These are phyloP conservation scores for Eimeria necatrix DNA, from an alignment of 169 alveolate genomes.

Conservation along the genomic window DNA sequence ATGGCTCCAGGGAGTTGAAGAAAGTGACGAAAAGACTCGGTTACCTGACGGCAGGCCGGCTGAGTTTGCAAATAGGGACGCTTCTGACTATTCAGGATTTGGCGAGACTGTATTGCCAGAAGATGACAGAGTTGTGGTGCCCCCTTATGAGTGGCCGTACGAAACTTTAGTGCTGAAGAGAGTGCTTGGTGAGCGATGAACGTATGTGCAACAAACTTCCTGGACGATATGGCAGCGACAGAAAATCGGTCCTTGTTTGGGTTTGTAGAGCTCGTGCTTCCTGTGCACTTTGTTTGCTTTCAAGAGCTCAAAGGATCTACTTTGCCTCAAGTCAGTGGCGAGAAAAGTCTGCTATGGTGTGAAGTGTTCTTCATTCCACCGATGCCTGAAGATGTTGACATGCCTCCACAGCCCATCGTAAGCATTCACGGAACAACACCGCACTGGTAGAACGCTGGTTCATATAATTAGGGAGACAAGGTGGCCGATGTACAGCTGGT, in stretches of 20 bases:
- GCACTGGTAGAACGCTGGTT: too few species aligned
- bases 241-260: background rate
- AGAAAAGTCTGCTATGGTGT: slow-evolving; percentile 80
- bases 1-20: slow-evolving; percentile 82
- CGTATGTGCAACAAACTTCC: background rate
- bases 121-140: slow-evolving; percentile 31
- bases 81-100: slow-evolving; percentile 13
- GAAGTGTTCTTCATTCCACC: slow-evolving; percentile 86
- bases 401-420: slow-evolving; percentile 82
- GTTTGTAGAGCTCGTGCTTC: background rate
- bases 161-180: slow-evolving; percentile 64
- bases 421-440: background rate
- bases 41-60: slow-evolving; percentile 81
- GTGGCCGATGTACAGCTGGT: too few species aligned
- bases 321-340: slow-evolving; percentile 74
- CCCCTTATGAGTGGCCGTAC: slow-evolving; percentile 78
- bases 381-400: slow-evolving; percentile 85
- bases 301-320: slow-evolving; percentile 82
- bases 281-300: background rate
- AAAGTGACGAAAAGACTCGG: slow-evolving; percentile 78
- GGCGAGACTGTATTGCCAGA: slow-evolving; percentile 10
- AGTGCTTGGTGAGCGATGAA: slow-evolving; percentile 37
- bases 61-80: slow-evolving; percentile 76
- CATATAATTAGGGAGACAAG: too few species aligned
- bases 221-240: background rate